A percentile compares a stretch with the other conserved stretches of the same genome.
Evolutionary conservation across 139 green algal genomes (phyloP).

Genomic region (Closterium sp.): DNA sequence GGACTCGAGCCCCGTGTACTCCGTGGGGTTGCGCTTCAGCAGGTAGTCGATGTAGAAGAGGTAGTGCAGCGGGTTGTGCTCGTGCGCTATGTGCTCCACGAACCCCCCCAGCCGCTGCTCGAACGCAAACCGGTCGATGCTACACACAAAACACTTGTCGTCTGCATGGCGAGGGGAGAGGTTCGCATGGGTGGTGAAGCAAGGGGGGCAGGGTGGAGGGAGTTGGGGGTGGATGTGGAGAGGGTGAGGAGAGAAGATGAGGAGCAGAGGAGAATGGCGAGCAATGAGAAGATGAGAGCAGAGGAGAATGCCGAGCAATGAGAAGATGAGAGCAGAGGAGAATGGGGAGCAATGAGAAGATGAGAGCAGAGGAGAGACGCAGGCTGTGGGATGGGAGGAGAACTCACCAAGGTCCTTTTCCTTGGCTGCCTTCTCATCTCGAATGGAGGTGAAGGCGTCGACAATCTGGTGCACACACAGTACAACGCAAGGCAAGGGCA

Average conservation of each 20-base stretch:
- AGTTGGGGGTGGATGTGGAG: background rate
- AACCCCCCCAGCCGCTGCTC: conserved; percentile 34
- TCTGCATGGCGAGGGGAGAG: conserved; percentile 12
- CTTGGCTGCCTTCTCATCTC: conserved; percentile 30
- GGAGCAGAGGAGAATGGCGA: background rate
- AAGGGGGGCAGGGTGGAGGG: background rate
- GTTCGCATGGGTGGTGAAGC: too few relatives aligned
- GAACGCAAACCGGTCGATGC: conserved; percentile 40
- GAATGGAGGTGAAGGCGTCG: conserved; percentile 48
- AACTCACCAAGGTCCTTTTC: conserved; percentile 40
- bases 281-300: background rate
- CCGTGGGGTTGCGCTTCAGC: conserved; percentile 12
- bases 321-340: background rate
- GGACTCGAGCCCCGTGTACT: conserved; percentile 30
- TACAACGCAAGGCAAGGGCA: too few relatives aligned
- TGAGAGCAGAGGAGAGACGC: background rate
- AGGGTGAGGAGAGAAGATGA: background rate
- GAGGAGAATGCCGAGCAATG: background rate
- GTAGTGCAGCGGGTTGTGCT: conserved; percentile 50
- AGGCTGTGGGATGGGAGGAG: too few relatives aligned
- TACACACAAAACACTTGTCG: conserved; percentile 46
- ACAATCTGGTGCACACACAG: conserved; percentile 34
- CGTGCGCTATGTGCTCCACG: conserved; percentile 35
- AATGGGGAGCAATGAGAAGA: background rate
- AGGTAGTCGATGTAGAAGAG: conserved; percentile 51